phyloP scores from a whole-genome alignment of 495 filamentous ascomycete genomes.

The Neurospora sp. region DNA sequence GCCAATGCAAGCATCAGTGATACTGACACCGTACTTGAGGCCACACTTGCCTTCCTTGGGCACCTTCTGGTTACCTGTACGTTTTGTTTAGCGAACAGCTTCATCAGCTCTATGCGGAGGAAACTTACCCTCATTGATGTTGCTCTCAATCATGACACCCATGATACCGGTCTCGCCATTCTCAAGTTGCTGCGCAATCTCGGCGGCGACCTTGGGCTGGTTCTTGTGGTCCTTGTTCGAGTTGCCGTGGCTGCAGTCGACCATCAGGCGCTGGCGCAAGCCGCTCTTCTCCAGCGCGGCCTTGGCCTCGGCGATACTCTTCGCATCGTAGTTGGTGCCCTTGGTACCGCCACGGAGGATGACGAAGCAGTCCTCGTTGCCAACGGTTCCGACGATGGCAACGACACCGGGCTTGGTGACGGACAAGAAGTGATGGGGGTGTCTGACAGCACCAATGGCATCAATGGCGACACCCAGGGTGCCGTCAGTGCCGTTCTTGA shows the following conservation, averaged over 20 bases:
- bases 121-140: constrained; percentile 76
- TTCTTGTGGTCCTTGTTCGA: constrained; percentile 94
- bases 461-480: constrained; percentile 84
- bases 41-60: constrained; percentile 77
- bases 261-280: constrained; percentile 68
- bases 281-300: constrained; percentile 21
- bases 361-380: constrained; percentile 97
- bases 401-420: constrained; percentile 97
- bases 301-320: constrained; percentile 52
- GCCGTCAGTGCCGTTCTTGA: constrained; percentile 99
- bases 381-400: constrained; percentile 88
- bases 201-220: constrained; percentile 86
- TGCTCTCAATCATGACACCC: constrained; percentile 98
- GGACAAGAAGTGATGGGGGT: constrained; percentile 95
- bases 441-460: constrained; percentile 86
- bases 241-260: constrained; percentile 97
- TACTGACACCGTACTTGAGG: constrained; percentile 90
- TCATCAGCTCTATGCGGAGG: neutral
- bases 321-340: constrained; percentile 87
- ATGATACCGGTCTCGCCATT: constrained; percentile 81
- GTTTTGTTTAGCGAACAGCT: constrained; percentile 9
- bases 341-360: constrained; percentile 89
- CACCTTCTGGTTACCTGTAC: constrained; percentile 78
- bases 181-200: constrained; percentile 73
- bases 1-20: constrained; percentile 94